Base-by-base conservation (phyloP, 2,329 filamentous ascomycete species). In the Fusarium oxysporum region DNA sequence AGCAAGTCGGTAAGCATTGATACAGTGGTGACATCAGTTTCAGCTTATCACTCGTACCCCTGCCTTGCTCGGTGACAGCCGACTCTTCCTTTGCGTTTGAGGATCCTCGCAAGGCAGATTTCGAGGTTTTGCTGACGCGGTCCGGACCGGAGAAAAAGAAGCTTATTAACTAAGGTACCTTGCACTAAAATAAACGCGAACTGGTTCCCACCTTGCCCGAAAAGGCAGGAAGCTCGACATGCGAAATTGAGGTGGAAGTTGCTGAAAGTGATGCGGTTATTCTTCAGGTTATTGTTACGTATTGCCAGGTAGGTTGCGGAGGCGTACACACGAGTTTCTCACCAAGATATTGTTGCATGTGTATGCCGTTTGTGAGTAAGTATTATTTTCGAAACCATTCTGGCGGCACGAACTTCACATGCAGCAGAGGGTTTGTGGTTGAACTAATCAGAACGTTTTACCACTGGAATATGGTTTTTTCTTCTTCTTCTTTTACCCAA, bases 11-110 rank as follows among this genome's bases (percentile, higher is more conserved):
- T 40, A 40, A 54, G 59, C 58, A 47, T 45, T 61, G 55, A 43
- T 51, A 48, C 59, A 50, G 41, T 25, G 47, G 72, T 76, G 74
- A 76, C 74, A 76, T 76, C 72, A 68, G 74, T 75, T 76, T 73
- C 72, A 73, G 62, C 74, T 76, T 44, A 47, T 55, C 53, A 48
- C 35, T 10, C 19, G 28, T 44, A 48, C 38, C 47, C 48, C 37
- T 65, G 38, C 14, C 19, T 38, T 43, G 38, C 55, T 61, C 35
- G 37, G 51, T 68, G 69, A 62, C 55, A 66, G 37, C 64, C 48
- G 68, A 66, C 37, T 50, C 33, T 47, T 66, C 54, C 63, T 64
- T 64, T 35, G 44, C 33, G 61, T 71, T 48, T 53, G 50, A 64
- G 53, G 57, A 74, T 73, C 71, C 71, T 74, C 58, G 62, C 71